A percentile compares a stretch with the other conserved stretches of the same genome.
Conservation (phyloP, 202 grass and related monocot species). For the Panicum hallii region DNA sequence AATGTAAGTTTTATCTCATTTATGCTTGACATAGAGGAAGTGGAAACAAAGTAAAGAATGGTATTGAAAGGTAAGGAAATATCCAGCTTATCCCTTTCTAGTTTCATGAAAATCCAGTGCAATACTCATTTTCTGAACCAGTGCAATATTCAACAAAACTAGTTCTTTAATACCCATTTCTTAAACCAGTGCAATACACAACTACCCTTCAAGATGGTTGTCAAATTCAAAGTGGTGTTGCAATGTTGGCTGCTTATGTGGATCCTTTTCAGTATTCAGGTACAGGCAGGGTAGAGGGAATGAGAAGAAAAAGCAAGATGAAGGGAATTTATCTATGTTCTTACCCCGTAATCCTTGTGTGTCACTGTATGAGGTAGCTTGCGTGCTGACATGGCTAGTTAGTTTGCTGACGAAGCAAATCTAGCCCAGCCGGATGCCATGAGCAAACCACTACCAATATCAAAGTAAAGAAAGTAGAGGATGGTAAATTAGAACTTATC, state of each 20-base stretch:
- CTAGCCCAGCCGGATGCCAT: slow-evolving; percentile 11
- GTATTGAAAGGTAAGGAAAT: neutral
- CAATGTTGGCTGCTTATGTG: neutral
- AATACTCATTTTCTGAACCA: too few relatives aligned
- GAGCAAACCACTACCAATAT: slow-evolving; percentile 35
- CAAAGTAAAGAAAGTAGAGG: slow-evolving; percentile 16
- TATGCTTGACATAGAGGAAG: slow-evolving; percentile 22
- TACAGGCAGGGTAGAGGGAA: slow-evolving; percentile 2
- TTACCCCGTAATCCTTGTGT: slow-evolving; percentile 25
- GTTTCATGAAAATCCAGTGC: slow-evolving; percentile 1
- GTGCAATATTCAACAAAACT: neutral
- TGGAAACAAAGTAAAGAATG: slow-evolving; percentile 16
- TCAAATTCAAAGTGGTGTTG: neutral
- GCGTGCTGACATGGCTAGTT: slow-evolving; percentile 21
- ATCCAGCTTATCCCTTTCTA: neutral
- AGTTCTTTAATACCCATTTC: neutral
- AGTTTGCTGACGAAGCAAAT: slow-evolving; percentile 36
- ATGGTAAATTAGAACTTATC: neutral
- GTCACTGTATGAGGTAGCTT: slow-evolving; percentile 19
- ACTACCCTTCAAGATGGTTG: neutral
- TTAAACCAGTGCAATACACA: neutral
- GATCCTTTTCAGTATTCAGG: neutral
- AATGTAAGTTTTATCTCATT: slow-evolving; percentile 35
- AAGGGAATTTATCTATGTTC: slow-evolving; percentile 15
- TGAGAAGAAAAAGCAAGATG: neutral